Conservation (phyloP, 139 green algal species). For the Tetratostichococcus sp. region DNA sequence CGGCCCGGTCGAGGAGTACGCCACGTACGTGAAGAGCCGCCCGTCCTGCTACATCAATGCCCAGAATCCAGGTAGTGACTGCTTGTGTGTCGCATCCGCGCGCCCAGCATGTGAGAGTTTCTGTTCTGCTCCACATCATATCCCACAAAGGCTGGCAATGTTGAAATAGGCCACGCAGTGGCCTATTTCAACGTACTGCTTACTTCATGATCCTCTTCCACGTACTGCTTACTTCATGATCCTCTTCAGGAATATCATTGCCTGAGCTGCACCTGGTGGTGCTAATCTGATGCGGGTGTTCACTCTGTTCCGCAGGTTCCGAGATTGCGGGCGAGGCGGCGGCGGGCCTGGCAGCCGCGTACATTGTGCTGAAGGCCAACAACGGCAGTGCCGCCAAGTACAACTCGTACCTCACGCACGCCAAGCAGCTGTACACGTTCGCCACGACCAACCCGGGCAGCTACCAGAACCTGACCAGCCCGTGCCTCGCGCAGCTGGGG, state of each 20-base stretch:
- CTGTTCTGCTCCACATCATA: too few species aligned
- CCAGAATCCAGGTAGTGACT: neutral
- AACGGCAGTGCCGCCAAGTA: neutral
- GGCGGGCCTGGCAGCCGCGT: conserved; percentile 15
- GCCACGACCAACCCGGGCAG: neutral
- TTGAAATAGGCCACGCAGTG: too few species aligned
- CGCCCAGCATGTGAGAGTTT: too few species aligned
- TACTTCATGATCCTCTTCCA: too few species aligned
- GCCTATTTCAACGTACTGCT: too few species aligned
- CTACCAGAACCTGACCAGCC: conserved; percentile 5
- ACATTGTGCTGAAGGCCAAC: conserved; percentile 8
- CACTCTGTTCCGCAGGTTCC: conserved; percentile 1
- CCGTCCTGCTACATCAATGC: conserved; percentile 1
- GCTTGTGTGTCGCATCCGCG: too few species aligned
- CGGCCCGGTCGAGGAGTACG: conserved; percentile 9
- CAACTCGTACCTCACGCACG: conserved; percentile 2
- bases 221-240: too few species aligned
- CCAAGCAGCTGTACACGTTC: conserved; percentile 23
- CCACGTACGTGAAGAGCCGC: neutral
- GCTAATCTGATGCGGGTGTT: neutral
- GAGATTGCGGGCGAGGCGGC: conserved; percentile 18
- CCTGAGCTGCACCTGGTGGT: too few species aligned
- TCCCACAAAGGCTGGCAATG: too few species aligned
- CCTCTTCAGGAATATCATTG: too few species aligned
- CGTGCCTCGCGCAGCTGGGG: neutral